Evolutionary conservation across 192 early-diverging fungal species (phyloP), one percentile per base, ranked within the genome.

Genomic region (Entomortierella chlamydospora): DNA sequence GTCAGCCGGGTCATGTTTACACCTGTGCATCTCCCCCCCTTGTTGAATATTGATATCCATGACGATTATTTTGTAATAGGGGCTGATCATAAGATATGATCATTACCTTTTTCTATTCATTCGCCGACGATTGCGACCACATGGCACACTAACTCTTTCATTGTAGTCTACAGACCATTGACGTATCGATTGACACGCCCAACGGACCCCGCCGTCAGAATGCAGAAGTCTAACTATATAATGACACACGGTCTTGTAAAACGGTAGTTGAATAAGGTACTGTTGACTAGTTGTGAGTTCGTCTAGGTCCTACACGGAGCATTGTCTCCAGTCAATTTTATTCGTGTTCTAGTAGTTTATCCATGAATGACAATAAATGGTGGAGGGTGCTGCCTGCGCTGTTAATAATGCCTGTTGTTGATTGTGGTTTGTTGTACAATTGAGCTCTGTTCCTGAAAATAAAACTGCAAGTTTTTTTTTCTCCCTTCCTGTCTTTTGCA

Each of bases 31-130:
- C 39, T 9, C 22, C 25, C 10, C 30, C 18, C 49, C 31, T 8
- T 61, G 60, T 49, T 22, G 13, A 45, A 49, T 28, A 10, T 2
- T 26, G 22, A 30, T 25, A 37, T 37, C 50, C 60, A 61, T 61
- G 60, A 61, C 45, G 60, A 31, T 26, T 34, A 43, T 42, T n/a
- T 59, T 42, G 28, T 17, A 62, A 64, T 64, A 64, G 61, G 61
- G 61, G 61, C 61, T 30, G 49, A 64, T 64, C 58, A 59, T 41
- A 56, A 25, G 41, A 20, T 31, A 37, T 53, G 51, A 37, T 56
- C 55, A 53, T 22, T 39, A 39, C 39, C 57, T 57, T 52, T 33
- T 41, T 56, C 20, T 42, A 12, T 37, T 28, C 18, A 23, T 30
- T 57, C 33, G 2, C 28, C 37, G 33, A 2, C n/a, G 6, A 42